Conservation (phyloP, 352 stramenopile species). For the Pythium folliculosum region DNA sequence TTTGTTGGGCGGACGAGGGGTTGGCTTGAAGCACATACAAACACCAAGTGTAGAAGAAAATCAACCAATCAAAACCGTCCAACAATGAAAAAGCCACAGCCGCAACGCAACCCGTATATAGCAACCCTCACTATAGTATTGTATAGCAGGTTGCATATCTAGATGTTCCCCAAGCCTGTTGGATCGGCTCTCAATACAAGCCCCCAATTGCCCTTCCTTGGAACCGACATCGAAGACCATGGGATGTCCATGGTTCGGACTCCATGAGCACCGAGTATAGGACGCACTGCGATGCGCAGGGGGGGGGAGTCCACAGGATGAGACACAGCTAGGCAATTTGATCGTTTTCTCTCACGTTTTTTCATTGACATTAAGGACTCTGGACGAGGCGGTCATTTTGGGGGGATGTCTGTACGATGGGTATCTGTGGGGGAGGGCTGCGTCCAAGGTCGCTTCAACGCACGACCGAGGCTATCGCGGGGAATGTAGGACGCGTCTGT, state of each 20-base stretch:
- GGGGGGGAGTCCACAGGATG: no score
- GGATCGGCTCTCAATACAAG: slow-evolving; percentile 28
- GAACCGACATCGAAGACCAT: slow-evolving; percentile 5
- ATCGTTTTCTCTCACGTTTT: slow-evolving; percentile 5
- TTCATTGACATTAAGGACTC: slow-evolving; percentile 1
- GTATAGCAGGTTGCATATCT: background rate
- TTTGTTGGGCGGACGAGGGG: slow-evolving; percentile 1
- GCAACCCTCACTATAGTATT: background rate
- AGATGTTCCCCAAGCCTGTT: background rate
- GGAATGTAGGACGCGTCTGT: slow-evolving; percentile 1
- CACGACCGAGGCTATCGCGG: background rate
- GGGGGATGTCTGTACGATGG: slow-evolving; percentile 1
- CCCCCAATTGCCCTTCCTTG: background rate
- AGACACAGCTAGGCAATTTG: no score
- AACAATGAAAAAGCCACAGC: slow-evolving; percentile 9
- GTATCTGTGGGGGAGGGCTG: slow-evolving; percentile 1
- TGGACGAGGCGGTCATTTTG: background rate
- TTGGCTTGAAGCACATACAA: slow-evolving; percentile 15
- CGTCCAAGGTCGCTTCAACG: background rate
- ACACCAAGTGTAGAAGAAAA: slow-evolving; percentile 1
- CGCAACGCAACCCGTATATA: slow-evolving; percentile 10
- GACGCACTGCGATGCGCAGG: no score
- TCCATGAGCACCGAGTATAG: no score
- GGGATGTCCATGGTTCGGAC: no score
- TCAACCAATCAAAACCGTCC: slow-evolving; percentile 20